A percentile compares a stretch with the other conserved stretches of the same genome.
Conservation (phyloP, 768 basidiomycete species). For the Leccinum disarticulatum region DNA sequence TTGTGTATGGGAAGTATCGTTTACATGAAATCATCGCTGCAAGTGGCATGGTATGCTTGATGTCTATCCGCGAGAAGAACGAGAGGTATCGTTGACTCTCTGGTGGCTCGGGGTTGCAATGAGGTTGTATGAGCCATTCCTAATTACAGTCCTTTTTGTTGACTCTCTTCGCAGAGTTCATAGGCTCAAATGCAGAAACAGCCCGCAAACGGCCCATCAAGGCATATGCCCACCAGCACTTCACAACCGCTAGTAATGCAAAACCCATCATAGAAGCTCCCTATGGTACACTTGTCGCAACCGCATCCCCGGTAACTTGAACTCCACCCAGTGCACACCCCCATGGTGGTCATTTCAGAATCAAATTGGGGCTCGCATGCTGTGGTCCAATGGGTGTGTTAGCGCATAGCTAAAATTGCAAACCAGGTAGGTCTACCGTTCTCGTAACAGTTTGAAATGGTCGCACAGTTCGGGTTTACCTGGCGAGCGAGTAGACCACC, state of each 20-base stretch:
- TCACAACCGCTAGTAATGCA: not conserved
- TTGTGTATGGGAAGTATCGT: not conserved
- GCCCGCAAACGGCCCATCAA: not conserved
- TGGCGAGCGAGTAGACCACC: not conserved
- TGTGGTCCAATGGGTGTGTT: not conserved
- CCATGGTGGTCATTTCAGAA: not conserved
- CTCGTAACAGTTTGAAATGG: not conserved
- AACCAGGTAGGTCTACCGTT: not conserved
- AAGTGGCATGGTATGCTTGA: not conserved
- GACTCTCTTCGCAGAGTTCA: not conserved
- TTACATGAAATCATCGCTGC: not conserved
- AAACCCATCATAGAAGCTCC: not conserved
- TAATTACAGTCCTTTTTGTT: not conserved
- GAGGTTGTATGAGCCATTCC: not conserved
- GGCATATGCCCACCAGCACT: not conserved
- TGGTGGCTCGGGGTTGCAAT: not conserved
- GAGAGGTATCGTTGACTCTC: not conserved
- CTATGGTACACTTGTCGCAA: not conserved
- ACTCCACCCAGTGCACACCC: not conserved
- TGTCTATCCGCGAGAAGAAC: not conserved
- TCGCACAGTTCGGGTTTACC: not conserved
- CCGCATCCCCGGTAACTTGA: not conserved
- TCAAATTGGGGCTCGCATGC: not conserved
- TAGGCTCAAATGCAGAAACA: not conserved
- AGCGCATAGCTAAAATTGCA: not conserved